Base-by-base conservation (phyloP, 345 rosid species). In the Geranium rotundifolium region DNA sequence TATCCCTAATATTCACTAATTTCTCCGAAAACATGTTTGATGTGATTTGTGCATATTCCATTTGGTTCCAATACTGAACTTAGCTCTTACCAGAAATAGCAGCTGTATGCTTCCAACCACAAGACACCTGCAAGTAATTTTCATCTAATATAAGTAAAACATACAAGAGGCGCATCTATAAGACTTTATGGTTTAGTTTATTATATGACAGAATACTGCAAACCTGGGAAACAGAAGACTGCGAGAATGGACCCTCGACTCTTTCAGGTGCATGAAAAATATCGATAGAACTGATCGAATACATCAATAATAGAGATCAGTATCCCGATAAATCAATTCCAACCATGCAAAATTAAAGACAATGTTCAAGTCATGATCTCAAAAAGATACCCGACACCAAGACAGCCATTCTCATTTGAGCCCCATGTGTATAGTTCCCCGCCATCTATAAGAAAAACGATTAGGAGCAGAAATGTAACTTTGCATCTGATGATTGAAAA, bases 21-120 rank as follows among this genome's bases (percentile, higher is more conserved):
- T 34, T 34, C 41, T 4, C 41, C 41, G 7, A 34, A 34, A 34
- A 34, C 41, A 34, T 34, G 41, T 34, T 34, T 34, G 7, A 34
- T 4, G 41, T 34, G 41, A 34, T 34, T 34, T 34, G 41, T 34
- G 12, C 52, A 46, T 9, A 46, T 46, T 46, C 46, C 52, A 46
- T 9, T 9, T 46, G 14, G 56, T 29, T 52, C 29, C 23, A 27
- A 29, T 19, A 7, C 19, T 37, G 18, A 52, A 69, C 8, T 52
- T 68, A 56, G 27, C 60, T 20, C 83, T 65, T 79, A 85, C 98
- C 89, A 58, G 98, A 84, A 67, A 92, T 84, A 29, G 91, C 96
- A 55, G 96, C 95, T 37, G 95, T 92, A 70, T 92, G 98, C 83
- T 89, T 92, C 98, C 96, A 91, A 49, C 98, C 98, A 78, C 98